Percentiles rank a stretch among this genome's conserved stretches.
These are phyloP conservation scores for Chrysophaeum taylorii DNA, from an alignment of 352 stramenopile species.

Conservation along the genomic window DNA sequence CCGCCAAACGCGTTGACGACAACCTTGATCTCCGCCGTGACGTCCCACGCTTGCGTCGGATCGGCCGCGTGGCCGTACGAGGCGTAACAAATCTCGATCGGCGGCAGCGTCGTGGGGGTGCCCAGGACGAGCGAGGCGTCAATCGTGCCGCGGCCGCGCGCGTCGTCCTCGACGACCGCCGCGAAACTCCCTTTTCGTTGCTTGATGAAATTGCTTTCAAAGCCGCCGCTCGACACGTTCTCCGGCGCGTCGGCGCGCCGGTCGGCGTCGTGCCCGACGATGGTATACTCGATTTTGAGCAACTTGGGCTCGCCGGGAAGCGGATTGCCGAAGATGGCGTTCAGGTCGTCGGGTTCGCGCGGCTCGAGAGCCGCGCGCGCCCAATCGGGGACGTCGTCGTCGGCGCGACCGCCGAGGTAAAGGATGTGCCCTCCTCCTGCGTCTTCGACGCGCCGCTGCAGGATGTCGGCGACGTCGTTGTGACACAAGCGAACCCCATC, in stretches of 20 bases:
- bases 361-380: constrained; percentile 8
- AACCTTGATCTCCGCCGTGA: not conserved
- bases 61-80: not conserved
- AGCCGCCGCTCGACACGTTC: constrained; percentile 11
- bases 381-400: constrained; percentile 16
- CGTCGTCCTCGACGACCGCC: not conserved
- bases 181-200: not conserved
- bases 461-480: not conserved
- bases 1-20: not conserved
- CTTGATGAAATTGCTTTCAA: constrained; percentile 23
- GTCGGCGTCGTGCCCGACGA: constrained; percentile 22
- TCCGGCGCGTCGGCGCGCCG: constrained; percentile 15
- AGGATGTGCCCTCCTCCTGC: not conserved
- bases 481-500: not conserved
- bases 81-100: not conserved
- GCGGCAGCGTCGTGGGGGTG: not conserved
- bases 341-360: constrained; percentile 18
- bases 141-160: not conserved
- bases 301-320: constrained; percentile 15
- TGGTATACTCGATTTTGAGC: constrained; percentile 16
- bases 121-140: not conserved
- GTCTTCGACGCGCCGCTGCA: constrained; percentile 3
- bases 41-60: not conserved
- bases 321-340: constrained; percentile 22
- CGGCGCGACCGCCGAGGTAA: not conserved